Conservation (phyloP, 495 filamentous ascomycete genomes). For the Penicillium herquei region DNA sequence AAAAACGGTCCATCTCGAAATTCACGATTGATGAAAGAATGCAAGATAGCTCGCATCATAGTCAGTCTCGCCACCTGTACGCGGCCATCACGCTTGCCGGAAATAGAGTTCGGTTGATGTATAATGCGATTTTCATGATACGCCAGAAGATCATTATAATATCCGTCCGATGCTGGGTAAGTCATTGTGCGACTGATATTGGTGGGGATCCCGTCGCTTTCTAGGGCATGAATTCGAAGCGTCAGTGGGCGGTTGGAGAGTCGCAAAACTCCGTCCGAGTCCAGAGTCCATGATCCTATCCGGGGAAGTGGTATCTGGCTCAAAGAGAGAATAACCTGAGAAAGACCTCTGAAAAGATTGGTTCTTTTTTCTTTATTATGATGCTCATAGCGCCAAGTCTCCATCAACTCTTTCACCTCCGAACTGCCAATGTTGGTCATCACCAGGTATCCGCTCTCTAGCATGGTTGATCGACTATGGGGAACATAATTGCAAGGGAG, state of each 20-base stretch:
- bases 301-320: conserved; percentile 16
- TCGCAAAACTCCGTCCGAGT: conserved; percentile 19
- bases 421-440: conserved; percentile 29
- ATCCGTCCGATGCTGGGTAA: conserved; percentile 24
- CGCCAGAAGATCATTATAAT: conserved; percentile 23
- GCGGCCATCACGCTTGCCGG: conserved; percentile 20
- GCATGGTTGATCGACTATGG: conserved; percentile 10
- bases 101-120: conserved; percentile 26
- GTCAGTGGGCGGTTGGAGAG: conserved; percentile 28
- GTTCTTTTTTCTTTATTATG: conserved; percentile 4
- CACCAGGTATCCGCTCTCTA: conserved; percentile 25
- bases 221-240: conserved; percentile 21
- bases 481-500: conserved; percentile 19
- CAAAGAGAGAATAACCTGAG: conserved; percentile 23
- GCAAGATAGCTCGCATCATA: conserved; percentile 20
- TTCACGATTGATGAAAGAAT: conserved; percentile 23
- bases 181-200: conserved; percentile 24
- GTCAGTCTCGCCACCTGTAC: conserved; percentile 25
- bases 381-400: conserved; percentile 1
- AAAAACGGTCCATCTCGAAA: conserved; percentile 26
- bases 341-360: conserved; percentile 29
- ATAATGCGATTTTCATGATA: conserved; percentile 30
- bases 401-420: conserved; percentile 4
- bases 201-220: conserved; percentile 32
- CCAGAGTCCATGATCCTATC: conserved; percentile 21